Conservation (phyloP, 352 stramenopile species). For the Globisporangium mamillatum region DNA sequence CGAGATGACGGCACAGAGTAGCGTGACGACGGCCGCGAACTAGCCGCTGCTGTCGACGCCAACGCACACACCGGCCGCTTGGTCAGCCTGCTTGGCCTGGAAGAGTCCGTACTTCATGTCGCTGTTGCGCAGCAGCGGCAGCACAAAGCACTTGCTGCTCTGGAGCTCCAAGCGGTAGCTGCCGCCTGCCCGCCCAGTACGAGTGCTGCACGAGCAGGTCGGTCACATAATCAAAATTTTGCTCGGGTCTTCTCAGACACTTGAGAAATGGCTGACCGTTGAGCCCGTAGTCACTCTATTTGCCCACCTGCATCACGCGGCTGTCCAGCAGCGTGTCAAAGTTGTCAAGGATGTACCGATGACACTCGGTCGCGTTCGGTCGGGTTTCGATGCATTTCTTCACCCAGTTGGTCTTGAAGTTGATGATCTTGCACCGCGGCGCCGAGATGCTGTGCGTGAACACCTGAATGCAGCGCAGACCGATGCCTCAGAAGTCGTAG, state of each 20-base stretch:
- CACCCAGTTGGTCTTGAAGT: slow-evolving; percentile 16
- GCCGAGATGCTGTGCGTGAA: slow-evolving; percentile 1
- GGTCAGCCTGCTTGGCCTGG: slow-evolving; percentile 7
- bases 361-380: slow-evolving; percentile 12
- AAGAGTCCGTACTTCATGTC: slow-evolving; percentile 17
- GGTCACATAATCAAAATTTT: slow-evolving; percentile 19
- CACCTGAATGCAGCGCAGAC: slow-evolving; percentile 24
- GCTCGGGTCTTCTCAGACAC: slow-evolving; percentile 10
- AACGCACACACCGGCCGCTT: slow-evolving; percentile 14
- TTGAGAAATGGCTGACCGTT: slow-evolving; percentile 13
- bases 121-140: slow-evolving; percentile 3
- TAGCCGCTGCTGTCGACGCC: slow-evolving; percentile 12
- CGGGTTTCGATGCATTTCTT: slow-evolving; percentile 7
- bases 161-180: slow-evolving; percentile 24
- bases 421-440: slow-evolving; percentile 19
- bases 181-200: slow-evolving; percentile 21
- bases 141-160: slow-evolving; percentile 21
- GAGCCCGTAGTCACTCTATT: slow-evolving; percentile 12
- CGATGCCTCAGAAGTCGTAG: slow-evolving; percentile 38
- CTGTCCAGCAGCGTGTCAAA: slow-evolving; percentile 19
- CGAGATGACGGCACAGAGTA: slow-evolving; percentile 23
- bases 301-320: slow-evolving; percentile 9
- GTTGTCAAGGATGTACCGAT: slow-evolving; percentile 23
- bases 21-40: slow-evolving; percentile 13
- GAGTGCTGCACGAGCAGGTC: slow-evolving; percentile 21